A percentile compares a stretch with the other conserved stretches of the same genome.
Conservation (phyloP, 495 filamentous ascomycete genomes). For the Trichodelitschia bisporula region DNA sequence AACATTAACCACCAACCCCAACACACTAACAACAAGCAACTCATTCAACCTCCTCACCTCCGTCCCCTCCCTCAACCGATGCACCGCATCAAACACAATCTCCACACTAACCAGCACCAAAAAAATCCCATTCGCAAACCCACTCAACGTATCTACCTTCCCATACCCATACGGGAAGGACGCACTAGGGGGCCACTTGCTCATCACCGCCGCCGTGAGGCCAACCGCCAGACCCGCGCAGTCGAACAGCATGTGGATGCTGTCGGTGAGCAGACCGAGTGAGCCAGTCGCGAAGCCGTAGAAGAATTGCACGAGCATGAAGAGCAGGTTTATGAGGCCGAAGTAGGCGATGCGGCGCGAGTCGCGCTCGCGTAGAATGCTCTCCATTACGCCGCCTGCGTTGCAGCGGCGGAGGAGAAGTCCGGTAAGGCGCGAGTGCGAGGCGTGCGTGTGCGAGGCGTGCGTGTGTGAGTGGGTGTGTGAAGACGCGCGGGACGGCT, state of each 20-base stretch:
- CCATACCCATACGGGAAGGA: constrained; percentile 87
- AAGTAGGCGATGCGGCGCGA: constrained; percentile 95
- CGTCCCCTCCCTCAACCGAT: constrained; percentile 55
- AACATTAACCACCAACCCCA: constrained; percentile 73
- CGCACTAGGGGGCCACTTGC: constrained; percentile 79
- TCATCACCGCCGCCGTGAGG: constrained; percentile 85
- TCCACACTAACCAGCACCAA: constrained; percentile 90
- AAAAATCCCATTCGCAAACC: constrained; percentile 93
- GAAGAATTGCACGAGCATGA: constrained; percentile 86
- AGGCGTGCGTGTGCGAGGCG: no score
- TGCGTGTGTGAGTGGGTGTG: no score
- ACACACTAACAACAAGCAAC: constrained; percentile 60
- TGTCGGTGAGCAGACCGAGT: constrained; percentile 81
- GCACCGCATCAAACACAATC: constrained; percentile 85
- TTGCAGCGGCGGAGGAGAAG: no score
- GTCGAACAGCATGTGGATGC: constrained; percentile 99
- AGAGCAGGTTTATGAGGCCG: constrained; percentile 74
- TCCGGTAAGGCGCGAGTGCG: no score
- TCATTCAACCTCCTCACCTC: constrained; percentile 68
- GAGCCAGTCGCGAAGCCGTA: constrained; percentile 89
- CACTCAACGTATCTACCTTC: constrained; percentile 88
- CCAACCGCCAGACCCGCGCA: constrained; percentile 82
- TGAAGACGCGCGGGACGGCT: no score
- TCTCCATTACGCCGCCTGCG: constrained; percentile 55
- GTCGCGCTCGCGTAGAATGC: constrained; percentile 75